Percentiles rank a stretch among this genome's conserved stretches.
Conservation (phyloP, 176 grass and related monocot species). For the Canna indica region DNA sequence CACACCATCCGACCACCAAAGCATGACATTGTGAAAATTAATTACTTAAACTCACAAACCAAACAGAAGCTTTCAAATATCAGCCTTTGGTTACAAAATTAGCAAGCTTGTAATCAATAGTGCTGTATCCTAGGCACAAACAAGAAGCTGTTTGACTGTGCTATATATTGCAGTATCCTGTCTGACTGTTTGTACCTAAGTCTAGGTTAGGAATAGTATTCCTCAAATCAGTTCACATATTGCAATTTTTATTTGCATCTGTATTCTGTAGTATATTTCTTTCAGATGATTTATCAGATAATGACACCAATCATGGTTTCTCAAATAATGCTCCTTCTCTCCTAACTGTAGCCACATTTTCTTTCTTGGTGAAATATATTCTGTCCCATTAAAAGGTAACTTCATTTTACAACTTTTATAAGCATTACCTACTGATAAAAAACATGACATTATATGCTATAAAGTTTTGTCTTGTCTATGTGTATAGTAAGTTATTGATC, state of each 20-base stretch:
- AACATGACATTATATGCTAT: not conserved
- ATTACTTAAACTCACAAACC: not conserved
- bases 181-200: not conserved
- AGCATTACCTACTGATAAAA: not conserved
- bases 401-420: not conserved
- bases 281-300: not conserved
- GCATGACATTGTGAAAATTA: not conserved
- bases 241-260: not conserved
- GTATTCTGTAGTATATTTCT: too few relatives aligned
- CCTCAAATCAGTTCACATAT: too few relatives aligned
- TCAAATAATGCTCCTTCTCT: not conserved
- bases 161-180: not conserved
- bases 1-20: not conserved
- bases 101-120: not conserved
- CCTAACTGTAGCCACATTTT: not conserved
- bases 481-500: too few relatives aligned
- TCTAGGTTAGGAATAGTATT: not conserved
- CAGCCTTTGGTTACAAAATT: not conserved
- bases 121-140: not conserved
- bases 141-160: not conserved
- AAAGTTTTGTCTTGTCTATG: too few relatives aligned
- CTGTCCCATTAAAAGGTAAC: not conserved
- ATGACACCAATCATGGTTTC: not conserved
- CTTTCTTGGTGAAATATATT: not conserved
- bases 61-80: not conserved